A percentile compares a stretch with the other conserved stretches of the same genome.
These are phyloP conservation scores for Ustilago tritici DNA, from an alignment of 1,284 basidiomycete species.

Conservation along the genomic window DNA sequence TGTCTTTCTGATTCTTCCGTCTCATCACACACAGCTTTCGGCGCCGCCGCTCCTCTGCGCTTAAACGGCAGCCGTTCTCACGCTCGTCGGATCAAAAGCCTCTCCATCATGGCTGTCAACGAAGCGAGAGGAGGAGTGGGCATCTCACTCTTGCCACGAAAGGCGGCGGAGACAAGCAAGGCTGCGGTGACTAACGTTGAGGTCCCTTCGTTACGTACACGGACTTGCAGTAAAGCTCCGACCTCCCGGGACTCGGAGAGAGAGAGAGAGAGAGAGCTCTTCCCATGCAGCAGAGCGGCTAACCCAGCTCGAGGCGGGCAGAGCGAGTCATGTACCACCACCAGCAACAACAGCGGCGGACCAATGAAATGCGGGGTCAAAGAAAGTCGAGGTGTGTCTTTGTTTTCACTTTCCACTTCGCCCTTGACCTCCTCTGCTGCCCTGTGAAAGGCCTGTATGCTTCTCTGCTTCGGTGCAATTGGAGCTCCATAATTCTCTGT, in stretches of 20 bases:
- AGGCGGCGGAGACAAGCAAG: no score
- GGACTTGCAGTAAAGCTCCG: background rate
- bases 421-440: background rate
- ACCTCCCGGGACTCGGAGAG: no score
- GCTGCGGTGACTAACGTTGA: background rate
- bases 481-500: no score
- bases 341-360: background rate
- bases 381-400: background rate
- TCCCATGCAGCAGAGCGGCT: slow-evolving; percentile 2
- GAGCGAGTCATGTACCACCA: background rate
- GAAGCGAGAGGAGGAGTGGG: background rate
- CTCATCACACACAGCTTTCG: slow-evolving; percentile 3
- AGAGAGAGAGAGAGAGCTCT: background rate
- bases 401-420: background rate
- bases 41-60: background rate
- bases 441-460: no score
- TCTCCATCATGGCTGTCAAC: background rate
- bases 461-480: no score
- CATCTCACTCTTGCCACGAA: background rate
- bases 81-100: background rate
- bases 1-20: background rate
- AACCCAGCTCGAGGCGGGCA: background rate
- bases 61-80: background rate
- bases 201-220: background rate
- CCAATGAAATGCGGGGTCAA: slow-evolving; percentile 16